Evolutionary conservation across 2,329 filamentous ascomycete species (phyloP).

Genomic region (Fusarium metavorans): DNA sequence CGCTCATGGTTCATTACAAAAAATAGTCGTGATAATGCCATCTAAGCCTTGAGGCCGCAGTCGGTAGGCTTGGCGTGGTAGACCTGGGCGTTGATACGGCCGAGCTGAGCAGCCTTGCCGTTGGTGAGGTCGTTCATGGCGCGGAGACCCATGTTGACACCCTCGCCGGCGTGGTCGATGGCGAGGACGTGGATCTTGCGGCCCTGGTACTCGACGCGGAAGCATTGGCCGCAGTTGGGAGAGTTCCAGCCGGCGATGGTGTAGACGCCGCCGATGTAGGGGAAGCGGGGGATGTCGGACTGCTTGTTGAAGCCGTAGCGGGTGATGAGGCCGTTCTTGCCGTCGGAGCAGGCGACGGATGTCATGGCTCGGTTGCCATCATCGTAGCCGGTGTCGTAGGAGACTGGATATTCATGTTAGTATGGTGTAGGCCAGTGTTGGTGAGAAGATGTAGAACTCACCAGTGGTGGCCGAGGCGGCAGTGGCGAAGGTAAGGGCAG

Average conservation of each 20-base stretch:
- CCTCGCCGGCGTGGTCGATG: conserved; percentile 62
- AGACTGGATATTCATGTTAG: conserved; percentile 60
- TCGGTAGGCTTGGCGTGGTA: conserved; percentile 56
- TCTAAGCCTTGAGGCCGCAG: conserved; percentile 56
- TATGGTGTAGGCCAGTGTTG: neutral
- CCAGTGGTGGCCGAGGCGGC: conserved; percentile 53
- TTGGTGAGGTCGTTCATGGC: conserved; percentile 69
- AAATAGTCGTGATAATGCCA: neutral
- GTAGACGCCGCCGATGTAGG: conserved; percentile 66
- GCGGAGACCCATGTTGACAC: conserved; percentile 68
- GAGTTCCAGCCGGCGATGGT: conserved; percentile 69
- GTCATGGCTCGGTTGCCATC: conserved; percentile 65
- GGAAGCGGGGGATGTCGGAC: conserved; percentile 62
- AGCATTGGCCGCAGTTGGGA: conserved; percentile 69
- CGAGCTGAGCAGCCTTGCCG: conserved; percentile 61
- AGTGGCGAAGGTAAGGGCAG: conserved; percentile 53
- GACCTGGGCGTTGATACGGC: conserved; percentile 64
- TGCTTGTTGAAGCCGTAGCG: conserved; percentile 70
- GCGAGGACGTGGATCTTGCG: conserved; percentile 66
- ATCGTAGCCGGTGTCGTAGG: conserved; percentile 81
- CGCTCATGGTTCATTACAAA: conserved; percentile 12
- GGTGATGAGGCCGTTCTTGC: conserved; percentile 73
- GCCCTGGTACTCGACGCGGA: conserved; percentile 64
- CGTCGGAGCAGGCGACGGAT: conserved; percentile 75
- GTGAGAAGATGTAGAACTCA: conserved; percentile 27